phyloP scores from a whole-genome alignment of 768 basidiomycete species.

The Mrakia blollopis region DNA sequence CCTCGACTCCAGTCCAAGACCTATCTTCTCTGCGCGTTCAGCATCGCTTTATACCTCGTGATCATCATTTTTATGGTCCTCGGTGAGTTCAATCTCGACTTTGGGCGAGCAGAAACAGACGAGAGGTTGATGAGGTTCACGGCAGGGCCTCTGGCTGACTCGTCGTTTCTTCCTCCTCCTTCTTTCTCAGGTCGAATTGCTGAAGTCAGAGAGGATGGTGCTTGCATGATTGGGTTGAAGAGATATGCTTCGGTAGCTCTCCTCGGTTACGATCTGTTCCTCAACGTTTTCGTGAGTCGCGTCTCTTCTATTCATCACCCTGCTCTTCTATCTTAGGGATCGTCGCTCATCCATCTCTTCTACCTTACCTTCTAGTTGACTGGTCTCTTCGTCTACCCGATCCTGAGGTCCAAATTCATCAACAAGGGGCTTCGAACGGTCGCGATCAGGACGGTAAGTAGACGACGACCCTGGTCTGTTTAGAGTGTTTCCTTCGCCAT shows the following conservation, averaged over 20 bases:
- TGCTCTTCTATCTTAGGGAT: too few relatives aligned
- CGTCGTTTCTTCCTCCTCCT: background rate
- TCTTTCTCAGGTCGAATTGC: conserved; percentile 14
- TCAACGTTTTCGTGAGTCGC: conserved; percentile 29
- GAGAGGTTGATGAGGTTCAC: too few relatives aligned
- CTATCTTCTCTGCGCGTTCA: conserved; percentile 16
- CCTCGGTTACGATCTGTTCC: conserved; percentile 30
- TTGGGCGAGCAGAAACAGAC: too few relatives aligned
- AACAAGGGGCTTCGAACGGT: conserved; percentile 27
- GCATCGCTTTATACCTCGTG: conserved; percentile 9
- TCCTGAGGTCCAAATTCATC: conserved; percentile 17
- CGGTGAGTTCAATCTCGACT: background rate
- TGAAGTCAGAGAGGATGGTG: conserved; percentile 1
- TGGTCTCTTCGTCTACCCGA: conserved; percentile 26
- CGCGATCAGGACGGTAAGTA: conserved; percentile 14
- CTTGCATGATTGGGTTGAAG: conserved; percentile 28
- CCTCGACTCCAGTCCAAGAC: conserved; percentile 14
- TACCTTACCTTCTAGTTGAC: background rate
- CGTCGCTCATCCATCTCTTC: background rate
- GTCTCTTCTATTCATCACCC: background rate
- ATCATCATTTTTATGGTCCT: conserved; percentile 26
- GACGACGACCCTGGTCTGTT: background rate
- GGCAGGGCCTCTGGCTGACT: background rate
- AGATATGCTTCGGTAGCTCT: conserved; percentile 22
- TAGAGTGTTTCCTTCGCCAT: background rate